Percentiles rank a stretch among this genome's conserved stretches.
Evolutionary conservation across 306 rosid genomes (phyloP).

Genomic region (Vigna reflexopilosa): DNA sequence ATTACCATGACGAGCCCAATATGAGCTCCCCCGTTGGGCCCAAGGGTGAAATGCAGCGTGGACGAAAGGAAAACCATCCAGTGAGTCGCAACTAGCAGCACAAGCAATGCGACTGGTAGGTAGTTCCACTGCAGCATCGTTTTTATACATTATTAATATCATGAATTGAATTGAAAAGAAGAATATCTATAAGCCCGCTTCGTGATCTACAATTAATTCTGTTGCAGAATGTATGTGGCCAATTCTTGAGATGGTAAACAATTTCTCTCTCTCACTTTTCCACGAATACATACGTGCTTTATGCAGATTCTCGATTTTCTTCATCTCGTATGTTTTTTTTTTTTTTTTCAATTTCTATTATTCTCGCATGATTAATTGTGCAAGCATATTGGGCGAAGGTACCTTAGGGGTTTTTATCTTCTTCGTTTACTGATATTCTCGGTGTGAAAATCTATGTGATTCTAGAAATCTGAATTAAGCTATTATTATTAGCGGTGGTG

Average conservation of each 20-base stretch:
- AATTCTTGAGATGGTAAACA: slow-evolving; percentile 42
- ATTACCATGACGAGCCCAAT: too few relatives aligned
- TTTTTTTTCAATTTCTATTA: background rate
- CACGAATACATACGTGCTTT: background rate
- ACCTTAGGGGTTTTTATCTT: slow-evolving; percentile 27
- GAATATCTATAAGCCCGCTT: background rate
- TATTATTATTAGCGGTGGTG: background rate
- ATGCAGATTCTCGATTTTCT: slow-evolving; percentile 5
- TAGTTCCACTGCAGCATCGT: slow-evolving; percentile 10
- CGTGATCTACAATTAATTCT: slow-evolving; percentile 44
- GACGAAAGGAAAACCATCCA: background rate
- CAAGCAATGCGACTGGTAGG: slow-evolving; percentile 47
- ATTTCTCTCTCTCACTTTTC: background rate
- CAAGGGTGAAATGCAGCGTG: background rate
- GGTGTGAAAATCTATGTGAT: slow-evolving; percentile 33
- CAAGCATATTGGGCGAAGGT: slow-evolving; percentile 14
- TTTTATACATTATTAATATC: background rate
- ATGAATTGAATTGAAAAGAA: background rate
- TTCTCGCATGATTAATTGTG: background rate
- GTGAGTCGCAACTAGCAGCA: slow-evolving; percentile 21
- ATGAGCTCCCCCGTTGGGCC: too few relatives aligned
- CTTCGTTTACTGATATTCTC: slow-evolving; percentile 1
- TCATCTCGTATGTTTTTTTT: background rate
- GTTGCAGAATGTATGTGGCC: slow-evolving; percentile 17
- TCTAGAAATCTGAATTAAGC: slow-evolving; percentile 30